Conservation (phyloP, 2,329 filamentous ascomycete genomes). For the Incumbomyces delicatus region DNA sequence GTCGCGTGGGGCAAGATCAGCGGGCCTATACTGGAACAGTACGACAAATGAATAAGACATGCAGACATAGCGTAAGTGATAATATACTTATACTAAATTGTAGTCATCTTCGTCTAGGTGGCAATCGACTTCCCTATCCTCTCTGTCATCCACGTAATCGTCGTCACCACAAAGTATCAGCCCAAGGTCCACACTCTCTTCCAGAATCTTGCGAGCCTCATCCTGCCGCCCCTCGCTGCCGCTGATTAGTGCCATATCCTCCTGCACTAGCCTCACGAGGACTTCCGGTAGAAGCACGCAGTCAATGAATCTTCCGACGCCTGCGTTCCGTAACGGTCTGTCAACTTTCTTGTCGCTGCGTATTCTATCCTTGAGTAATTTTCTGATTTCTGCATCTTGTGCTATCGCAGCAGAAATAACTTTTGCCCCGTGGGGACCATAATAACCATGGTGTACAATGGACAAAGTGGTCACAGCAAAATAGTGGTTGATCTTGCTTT, state of each 20-base stretch:
- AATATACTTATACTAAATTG: too few species aligned
- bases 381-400: slow-evolving; percentile 46
- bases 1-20: too few species aligned
- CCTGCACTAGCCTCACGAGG: slow-evolving; percentile 45
- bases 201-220: slow-evolving; percentile 45
- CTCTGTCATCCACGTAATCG: slow-evolving; percentile 42
- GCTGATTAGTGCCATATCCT: slow-evolving; percentile 43
- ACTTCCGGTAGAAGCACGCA: slow-evolving; percentile 67
- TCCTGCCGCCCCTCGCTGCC: slow-evolving; percentile 25
- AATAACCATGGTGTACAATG: slow-evolving; percentile 66
- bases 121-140: slow-evolving; percentile 18
- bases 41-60: too few species aligned
- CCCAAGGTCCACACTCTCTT: slow-evolving; percentile 58
- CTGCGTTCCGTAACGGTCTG: slow-evolving; percentile 54
- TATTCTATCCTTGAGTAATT: slow-evolving; percentile 50
- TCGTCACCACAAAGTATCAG: slow-evolving; percentile 57
- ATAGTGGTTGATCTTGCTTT: slow-evolving; percentile 37
- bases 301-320: slow-evolving; percentile 61
- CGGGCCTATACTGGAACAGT: too few species aligned
- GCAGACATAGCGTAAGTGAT: too few species aligned
- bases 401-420: slow-evolving; percentile 48
- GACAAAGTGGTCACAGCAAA: slow-evolving; percentile 35
- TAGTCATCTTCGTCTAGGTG: too few species aligned
- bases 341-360: slow-evolving; percentile 36
- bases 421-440: slow-evolving; percentile 64